Evolutionary conservation across 495 filamentous ascomycete species (phyloP).

Genomic region (Lophiotrema nucula): DNA sequence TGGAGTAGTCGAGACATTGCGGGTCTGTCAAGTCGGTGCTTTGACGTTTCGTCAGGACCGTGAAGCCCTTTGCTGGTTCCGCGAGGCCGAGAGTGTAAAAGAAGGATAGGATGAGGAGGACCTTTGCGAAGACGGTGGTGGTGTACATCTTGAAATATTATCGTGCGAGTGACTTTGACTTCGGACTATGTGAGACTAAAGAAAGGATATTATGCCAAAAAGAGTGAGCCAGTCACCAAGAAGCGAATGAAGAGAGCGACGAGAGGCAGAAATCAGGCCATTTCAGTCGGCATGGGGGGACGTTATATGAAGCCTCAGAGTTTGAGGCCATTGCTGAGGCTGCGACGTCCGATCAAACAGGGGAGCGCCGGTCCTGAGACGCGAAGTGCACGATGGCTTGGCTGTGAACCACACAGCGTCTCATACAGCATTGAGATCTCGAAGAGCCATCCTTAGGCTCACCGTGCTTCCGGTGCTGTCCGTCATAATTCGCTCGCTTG

Average conservation of each 20-base stretch:
- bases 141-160: neutral
- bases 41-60: slow-evolving; percentile 15
- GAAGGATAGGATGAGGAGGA: slow-evolving; percentile 18
- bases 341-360: neutral
- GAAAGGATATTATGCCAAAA: slow-evolving; percentile 6
- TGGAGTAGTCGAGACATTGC: slow-evolving; percentile 38
- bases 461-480: no score
- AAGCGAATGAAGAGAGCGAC: slow-evolving; percentile 2
- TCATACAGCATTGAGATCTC: neutral
- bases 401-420: neutral
- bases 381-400: neutral
- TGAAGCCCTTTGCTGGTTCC: neutral
- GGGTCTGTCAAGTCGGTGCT: neutral
- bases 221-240: slow-evolving; percentile 8
- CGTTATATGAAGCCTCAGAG: neutral
- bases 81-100: slow-evolving; percentile 9
- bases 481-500: no score
- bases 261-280: slow-evolving; percentile 1
- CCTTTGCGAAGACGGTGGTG: slow-evolving; percentile 23
- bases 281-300: neutral
- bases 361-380: neutral
- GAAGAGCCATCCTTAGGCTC: no score
- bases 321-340: neutral
- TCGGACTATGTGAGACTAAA: neutral
- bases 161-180: neutral